Evolutionary conservation across 2,329 filamentous ascomycete genomes (phyloP), one percentile per base, ranked within the genome.

Genomic region (Helotiales sp.): DNA sequence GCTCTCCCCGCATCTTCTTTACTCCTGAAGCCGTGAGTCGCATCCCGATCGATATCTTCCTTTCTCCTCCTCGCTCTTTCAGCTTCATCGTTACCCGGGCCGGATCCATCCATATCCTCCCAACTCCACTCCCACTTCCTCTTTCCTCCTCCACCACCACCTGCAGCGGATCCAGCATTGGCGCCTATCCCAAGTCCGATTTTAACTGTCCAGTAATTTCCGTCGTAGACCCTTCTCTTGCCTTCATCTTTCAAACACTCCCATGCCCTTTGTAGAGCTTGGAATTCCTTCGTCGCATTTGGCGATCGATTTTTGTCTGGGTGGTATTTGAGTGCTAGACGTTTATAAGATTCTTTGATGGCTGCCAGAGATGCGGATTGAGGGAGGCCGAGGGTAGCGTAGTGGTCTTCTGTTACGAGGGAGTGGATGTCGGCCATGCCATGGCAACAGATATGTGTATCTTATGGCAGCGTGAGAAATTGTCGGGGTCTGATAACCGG

Each of bases 271-370:
- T 30, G 57, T 5, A 67, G 31, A 24, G 40, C 42, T 29, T 66
- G 64, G 19, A 66, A 67, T 30, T 42, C 44, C 15, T 27, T 29
- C 4, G 56, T 59, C 17, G 58, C 54, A 10, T 59, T 57, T 7
- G 54, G 57, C n/a, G 42, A 38, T 6, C 53, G 48, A 19, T 59
- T 52, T 38, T 67, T 67, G 30, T 67, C 66, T 1, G 66, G 64
- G 33, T 67, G 66, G 29, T 51, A 65, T 31, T 40, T 54, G 25
- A 67, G 47, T 2, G 64, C 64, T 19, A 62, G 54, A n/a, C 49
- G 59, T 22, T 61, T 57, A 52, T 66, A 67, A 12, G 47, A 29
- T 19, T 67, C 63, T 29, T 57, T 50, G 33, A 67, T 65, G 1
- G 40, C 17, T 1, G 52, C 49, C 3, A 61, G 31, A 3, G 62